Base-by-base conservation (phyloP, 2,329 filamentous ascomycete species). In the Aspergillus flavus region DNA sequence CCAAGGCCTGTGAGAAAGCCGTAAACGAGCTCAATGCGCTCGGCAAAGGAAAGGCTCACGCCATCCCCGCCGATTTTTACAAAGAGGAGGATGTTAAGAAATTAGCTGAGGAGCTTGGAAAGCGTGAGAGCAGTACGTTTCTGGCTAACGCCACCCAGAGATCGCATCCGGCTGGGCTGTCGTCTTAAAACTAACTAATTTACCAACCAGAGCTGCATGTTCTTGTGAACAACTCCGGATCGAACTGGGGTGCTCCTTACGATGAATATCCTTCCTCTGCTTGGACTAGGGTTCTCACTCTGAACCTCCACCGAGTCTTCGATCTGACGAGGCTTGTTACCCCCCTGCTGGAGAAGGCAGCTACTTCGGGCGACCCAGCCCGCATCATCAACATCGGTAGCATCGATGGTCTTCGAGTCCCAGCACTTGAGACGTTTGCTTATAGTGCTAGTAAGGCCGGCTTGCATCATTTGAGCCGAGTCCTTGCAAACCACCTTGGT, bases 221-320 rank as follows among this genome's bases (percentile, higher is more conserved):
- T 28, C 73, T 85, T 23, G 76, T 85, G 58, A 85, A 85, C 70
- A 85, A 85, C 68, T 83, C 83, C 10, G 83, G 83, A 19, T 84
- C 81, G 10, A 83, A 82, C 58, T 85, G 83, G 81, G 85, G 84
- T 11, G 85, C 82, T 30, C 82, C 84, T 32, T 87, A 86, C 71
- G 83, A 86, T 64, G 80, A 86, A 71, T 87, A 86, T 68, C 84
- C 84, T 0, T 84, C 86, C 65, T 78, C 80, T 54, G 85, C 83
- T 46, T 87, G 85, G 83, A 85, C 86, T 66, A 84, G 86, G 66
- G 77, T 87, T 26, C 83, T 86, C 67, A 82, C 81, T 11, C 73
- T 85, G 67, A 85, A 85, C 68, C 82, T 85, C 19, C 84, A 85
- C 72, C 82, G 81, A 19, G 80, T 85, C 43, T 85, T 84, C 68